Evolutionary conservation across 2,329 filamentous ascomycete genomes (phyloP).

Genomic region (Mycosphaerella sp.): DNA sequence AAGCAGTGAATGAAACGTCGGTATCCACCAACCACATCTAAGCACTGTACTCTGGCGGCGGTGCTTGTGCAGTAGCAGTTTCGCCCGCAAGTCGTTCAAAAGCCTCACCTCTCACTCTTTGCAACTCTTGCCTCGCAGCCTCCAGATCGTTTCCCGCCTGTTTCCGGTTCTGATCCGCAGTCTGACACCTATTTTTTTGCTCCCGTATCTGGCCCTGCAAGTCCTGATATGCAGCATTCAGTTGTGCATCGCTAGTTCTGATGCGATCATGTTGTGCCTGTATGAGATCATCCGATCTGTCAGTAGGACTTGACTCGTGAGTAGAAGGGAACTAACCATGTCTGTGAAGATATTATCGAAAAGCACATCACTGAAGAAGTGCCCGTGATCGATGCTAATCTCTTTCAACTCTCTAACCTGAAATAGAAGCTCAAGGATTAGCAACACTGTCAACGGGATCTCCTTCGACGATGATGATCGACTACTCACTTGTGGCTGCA

Average conservation of each 20-base stretch:
- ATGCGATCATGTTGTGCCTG: constrained; percentile 27
- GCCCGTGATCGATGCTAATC: constrained; percentile 29
- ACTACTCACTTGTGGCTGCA: constrained; percentile 23
- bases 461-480: neutral
- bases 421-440: neutral
- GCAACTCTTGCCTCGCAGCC: constrained; percentile 25
- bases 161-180: constrained; percentile 15
- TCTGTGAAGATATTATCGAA: constrained; percentile 33
- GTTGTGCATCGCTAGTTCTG: constrained; percentile 20
- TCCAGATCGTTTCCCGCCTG: constrained; percentile 22
- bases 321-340: constrained; percentile 11
- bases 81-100: constrained; percentile 25
- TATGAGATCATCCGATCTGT: neutral
- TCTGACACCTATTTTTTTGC: constrained; percentile 19
- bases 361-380: constrained; percentile 28
- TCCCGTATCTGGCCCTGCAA: constrained; percentile 20
- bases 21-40: neutral
- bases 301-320: neutral
- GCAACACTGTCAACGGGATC: neutral
- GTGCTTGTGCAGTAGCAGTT: neutral
- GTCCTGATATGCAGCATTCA: constrained; percentile 22
- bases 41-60: constrained; percentile 12
- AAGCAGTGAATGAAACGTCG: too few species aligned
- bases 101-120: constrained; percentile 29
- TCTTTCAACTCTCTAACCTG: constrained; percentile 8